A percentile compares a stretch with the other conserved stretches of the same genome.
Conservation (phyloP, 345 rosid species). For the Raphanus raphanistrum region DNA sequence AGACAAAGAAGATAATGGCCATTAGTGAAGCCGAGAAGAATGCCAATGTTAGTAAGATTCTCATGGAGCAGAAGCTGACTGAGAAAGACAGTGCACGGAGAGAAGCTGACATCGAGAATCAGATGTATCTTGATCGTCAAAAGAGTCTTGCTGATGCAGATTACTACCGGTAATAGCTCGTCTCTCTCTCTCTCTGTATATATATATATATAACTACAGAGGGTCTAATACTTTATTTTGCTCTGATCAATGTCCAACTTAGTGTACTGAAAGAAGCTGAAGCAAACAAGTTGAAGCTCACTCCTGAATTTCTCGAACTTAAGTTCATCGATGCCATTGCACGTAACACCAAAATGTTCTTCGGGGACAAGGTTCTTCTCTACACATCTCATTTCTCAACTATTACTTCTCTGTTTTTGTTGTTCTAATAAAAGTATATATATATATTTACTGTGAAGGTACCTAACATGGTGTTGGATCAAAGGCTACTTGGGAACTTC, state of each 20-base stretch:
- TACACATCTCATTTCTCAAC: neutral
- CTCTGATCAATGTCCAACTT: constrained; percentile 18
- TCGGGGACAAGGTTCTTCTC: constrained; percentile 68
- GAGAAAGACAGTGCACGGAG: constrained; percentile 79
- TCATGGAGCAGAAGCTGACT: constrained; percentile 81
- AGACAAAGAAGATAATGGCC: constrained; percentile 83
- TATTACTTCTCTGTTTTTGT: constrained; percentile 6
- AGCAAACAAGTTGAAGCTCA: constrained; percentile 88
- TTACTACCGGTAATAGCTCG: constrained; percentile 61
- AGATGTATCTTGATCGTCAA: constrained; percentile 73
- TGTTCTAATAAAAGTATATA: constrained; percentile 14
- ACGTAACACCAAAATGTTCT: constrained; percentile 82
- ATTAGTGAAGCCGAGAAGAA: constrained; percentile 91
- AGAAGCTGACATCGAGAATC: constrained; percentile 85
- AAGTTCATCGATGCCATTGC: constrained; percentile 87
- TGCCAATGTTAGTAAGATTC: constrained; percentile 78
- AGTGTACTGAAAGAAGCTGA: constrained; percentile 82
- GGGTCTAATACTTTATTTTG: neutral
- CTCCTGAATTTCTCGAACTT: constrained; percentile 86
- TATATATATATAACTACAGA: neutral
- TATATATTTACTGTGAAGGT: constrained; percentile 47
- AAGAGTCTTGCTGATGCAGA: constrained; percentile 85
- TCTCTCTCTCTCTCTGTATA: neutral
- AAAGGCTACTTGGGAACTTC: constrained; percentile 83
- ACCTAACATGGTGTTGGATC: constrained; percentile 84